A percentile compares a stretch with the other conserved stretches of the same genome.
These are phyloP conservation scores for Spergularia marina DNA, from an alignment of 148 eudicot genomes.

Conservation along the genomic window DNA sequence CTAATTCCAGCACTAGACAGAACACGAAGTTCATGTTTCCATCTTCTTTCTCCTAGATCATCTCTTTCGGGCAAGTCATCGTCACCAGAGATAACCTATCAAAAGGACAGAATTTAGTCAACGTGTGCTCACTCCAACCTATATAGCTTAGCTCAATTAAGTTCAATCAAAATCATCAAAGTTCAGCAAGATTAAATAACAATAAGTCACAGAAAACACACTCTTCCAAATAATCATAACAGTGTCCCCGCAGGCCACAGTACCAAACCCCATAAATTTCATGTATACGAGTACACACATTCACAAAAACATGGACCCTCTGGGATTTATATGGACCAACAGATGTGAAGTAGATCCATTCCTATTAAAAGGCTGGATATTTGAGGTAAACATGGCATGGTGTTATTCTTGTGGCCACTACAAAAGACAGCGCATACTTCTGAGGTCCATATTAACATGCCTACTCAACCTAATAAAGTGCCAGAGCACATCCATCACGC, in stretches of 20 bases:
- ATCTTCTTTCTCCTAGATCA: constrained; percentile 80
- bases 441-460: neutral
- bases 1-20: constrained; percentile 61
- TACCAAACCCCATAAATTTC: too few species aligned
- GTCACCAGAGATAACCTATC: constrained; percentile 73
- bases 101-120: constrained; percentile 11
- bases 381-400: neutral
- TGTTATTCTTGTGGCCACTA: neutral
- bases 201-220: neutral
- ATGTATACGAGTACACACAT: too few species aligned
- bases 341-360: neutral
- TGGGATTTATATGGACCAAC: neutral
- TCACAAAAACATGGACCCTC: too few species aligned
- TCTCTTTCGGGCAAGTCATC: constrained; percentile 85
- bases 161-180: too few species aligned
- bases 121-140: neutral
- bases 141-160: too few species aligned
- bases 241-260: too few species aligned
- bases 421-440: neutral
- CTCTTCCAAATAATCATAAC: neutral
- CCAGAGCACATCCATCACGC: neutral
- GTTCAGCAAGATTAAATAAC: neutral
- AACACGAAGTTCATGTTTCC: constrained; percentile 76
- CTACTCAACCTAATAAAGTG: neutral
- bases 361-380: neutral